Conservation (phyloP, 1,284 basidiomycete species). For the Cyathus olla region DNA sequence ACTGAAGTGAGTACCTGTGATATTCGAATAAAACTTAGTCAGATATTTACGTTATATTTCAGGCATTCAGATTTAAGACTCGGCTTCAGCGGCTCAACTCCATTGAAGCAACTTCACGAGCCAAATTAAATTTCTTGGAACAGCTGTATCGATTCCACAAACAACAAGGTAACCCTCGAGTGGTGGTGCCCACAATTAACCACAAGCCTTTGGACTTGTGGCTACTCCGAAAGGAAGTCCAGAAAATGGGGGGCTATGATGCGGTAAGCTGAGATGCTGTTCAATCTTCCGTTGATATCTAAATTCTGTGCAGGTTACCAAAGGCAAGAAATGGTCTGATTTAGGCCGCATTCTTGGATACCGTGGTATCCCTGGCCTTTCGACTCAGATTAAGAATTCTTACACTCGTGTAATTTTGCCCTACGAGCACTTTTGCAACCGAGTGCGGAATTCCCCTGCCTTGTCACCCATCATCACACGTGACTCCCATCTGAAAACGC, state of each 20-base stretch:
- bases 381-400: conserved; percentile 90
- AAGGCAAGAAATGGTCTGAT: conserved; percentile 88
- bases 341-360: conserved; percentile 88
- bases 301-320: conserved; percentile 68
- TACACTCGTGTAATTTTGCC: conserved; percentile 94
- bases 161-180: conserved; percentile 88
- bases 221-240: conserved; percentile 92
- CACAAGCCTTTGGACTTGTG: conserved; percentile 94
- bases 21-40: conserved; percentile 28
- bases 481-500: conserved; percentile 51
- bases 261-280: conserved; percentile 61
- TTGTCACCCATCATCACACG: conserved; percentile 47
- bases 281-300: not conserved
- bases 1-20: conserved; percentile 75
- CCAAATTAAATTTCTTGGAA: conserved; percentile 97
- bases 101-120: conserved; percentile 96
- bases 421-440: conserved; percentile 91
- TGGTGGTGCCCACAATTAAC: conserved; percentile 93
- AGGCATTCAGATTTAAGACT: conserved; percentile 96
- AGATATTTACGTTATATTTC: conserved; percentile 28
- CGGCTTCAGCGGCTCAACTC: conserved; percentile 96
- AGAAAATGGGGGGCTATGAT: conserved; percentile 89
- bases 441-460: conserved; percentile 76
- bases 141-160: conserved; percentile 95
- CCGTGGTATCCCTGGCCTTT: conserved; percentile 83